Percentiles rank a stretch among this genome's conserved stretches.
Evolutionary conservation across 2,329 filamentous ascomycete species (phyloP).

Genomic region (Chaetomium sp.): DNA sequence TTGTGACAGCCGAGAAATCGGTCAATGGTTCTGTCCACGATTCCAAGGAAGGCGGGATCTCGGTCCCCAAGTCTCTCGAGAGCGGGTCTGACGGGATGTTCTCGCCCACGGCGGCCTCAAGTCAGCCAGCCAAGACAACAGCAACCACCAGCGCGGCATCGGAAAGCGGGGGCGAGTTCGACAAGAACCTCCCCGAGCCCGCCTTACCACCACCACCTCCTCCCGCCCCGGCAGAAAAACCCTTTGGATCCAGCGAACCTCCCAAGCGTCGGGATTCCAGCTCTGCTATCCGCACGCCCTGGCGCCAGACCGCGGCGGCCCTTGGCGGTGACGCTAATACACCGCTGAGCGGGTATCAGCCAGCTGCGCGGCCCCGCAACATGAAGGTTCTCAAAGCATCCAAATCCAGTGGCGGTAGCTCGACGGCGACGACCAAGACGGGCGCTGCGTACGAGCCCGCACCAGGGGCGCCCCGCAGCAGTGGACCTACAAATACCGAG

Average conservation of each 20-base stretch:
- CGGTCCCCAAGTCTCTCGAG: conserved; percentile 24
- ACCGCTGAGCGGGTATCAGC: conserved; percentile 62
- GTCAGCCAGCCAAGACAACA: conserved; percentile 28
- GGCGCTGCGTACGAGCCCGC: conserved; percentile 48
- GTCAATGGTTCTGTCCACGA: conserved; percentile 18
- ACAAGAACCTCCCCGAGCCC: conserved; percentile 30
- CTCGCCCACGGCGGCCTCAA: conserved; percentile 33
- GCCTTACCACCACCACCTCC: conserved; percentile 21
- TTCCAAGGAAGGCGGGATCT: conserved; percentile 17
- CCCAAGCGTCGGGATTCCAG: conserved; percentile 38
- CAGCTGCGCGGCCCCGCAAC: conserved; percentile 56
- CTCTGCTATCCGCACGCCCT: conserved; percentile 63
- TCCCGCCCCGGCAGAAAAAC: conserved; percentile 23
- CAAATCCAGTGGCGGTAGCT: conserved; percentile 53
- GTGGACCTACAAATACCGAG: conserved; percentile 21
- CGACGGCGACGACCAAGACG: conserved; percentile 42
- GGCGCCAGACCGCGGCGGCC: conserved; percentile 52
- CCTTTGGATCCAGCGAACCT: conserved; percentile 20
- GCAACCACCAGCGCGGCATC: conserved; percentile 33
- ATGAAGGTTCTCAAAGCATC: conserved; percentile 89
- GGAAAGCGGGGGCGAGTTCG: conserved; percentile 40
- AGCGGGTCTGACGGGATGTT: conserved; percentile 28
- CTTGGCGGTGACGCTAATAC: conserved; percentile 44
- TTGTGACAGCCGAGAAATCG: conserved; percentile 31
- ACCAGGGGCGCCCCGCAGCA: conserved; percentile 40